phyloP scores from a whole-genome alignment of 164 flowering plant genomes.

The Nymphaea colorata region DNA sequence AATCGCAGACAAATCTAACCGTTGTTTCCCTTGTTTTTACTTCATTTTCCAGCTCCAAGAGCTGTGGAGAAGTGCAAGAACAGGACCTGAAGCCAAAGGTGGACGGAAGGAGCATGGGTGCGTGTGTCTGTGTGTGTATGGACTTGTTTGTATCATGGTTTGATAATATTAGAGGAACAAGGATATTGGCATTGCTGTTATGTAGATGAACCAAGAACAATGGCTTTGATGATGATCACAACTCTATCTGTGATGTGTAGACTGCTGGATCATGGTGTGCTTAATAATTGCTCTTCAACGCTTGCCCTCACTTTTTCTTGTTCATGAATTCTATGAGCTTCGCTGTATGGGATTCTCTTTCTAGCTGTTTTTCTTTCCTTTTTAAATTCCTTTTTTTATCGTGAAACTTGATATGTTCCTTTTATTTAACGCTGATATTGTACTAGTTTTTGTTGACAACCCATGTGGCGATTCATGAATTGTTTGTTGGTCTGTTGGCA shows the following conservation, averaged over 20 bases:
- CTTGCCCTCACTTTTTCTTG: not conserved
- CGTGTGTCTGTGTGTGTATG: not conserved
- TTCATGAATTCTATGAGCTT: too few species aligned
- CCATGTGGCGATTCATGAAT: not conserved
- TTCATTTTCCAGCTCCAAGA: slow-evolving; percentile 48
- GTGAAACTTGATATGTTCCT: too few species aligned
- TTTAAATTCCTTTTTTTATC: too few species aligned
- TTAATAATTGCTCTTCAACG: not conserved
- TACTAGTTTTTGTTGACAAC: not conserved
- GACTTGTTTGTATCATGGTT: slow-evolving; percentile 2
- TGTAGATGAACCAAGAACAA: not conserved
- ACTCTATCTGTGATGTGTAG: not conserved
- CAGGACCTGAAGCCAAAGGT: slow-evolving; percentile 30
- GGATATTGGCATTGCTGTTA: not conserved
- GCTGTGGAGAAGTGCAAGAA: slow-evolving; percentile 70
- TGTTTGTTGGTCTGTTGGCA: not conserved
- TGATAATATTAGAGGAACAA: not conserved
- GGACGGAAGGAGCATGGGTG: not conserved
- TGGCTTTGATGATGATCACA: not conserved
- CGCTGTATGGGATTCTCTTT: too few species aligned
- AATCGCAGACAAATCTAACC: not conserved
- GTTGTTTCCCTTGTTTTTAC: not conserved
- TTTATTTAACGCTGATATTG: not conserved
- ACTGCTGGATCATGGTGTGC: not conserved
- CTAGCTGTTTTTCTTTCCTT: not conserved